Percentiles rank a stretch among this genome's conserved stretches.
These are phyloP conservation scores for Penicillium olsonii DNA, from an alignment of 2,329 filamentous ascomycete species.

Conservation along the genomic window DNA sequence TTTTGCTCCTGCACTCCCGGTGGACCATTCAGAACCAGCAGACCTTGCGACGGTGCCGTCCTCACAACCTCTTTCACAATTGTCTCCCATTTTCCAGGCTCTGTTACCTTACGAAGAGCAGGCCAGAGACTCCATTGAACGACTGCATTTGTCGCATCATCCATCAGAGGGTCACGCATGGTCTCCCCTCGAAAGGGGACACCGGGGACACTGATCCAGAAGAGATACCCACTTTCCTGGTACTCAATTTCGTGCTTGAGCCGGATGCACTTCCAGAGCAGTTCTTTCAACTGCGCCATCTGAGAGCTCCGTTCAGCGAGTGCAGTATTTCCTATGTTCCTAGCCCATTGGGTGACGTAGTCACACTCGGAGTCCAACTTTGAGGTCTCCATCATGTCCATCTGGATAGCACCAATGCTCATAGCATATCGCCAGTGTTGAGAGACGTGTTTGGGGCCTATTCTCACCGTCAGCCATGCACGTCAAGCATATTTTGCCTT, in stretches of 20 bases:
- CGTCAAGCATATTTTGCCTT: not conserved
- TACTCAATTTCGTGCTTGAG: slow-evolving; percentile 23
- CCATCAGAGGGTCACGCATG: slow-evolving; percentile 6
- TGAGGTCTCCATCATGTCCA: not conserved
- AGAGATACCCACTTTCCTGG: slow-evolving; percentile 16
- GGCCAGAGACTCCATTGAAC: slow-evolving; percentile 17
- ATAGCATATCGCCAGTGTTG: slow-evolving; percentile 24
- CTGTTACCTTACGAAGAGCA: not conserved
- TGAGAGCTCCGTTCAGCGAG: not conserved
- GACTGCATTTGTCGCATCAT: not conserved
- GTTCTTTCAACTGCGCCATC: slow-evolving; percentile 1
- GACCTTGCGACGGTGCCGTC: not conserved
- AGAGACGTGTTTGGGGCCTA: slow-evolving; percentile 14
- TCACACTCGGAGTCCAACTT: not conserved
- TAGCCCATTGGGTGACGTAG: not conserved
- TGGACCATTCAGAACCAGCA: not conserved
- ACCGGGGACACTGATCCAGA: slow-evolving; percentile 10
- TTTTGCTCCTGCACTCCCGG: too few species aligned
- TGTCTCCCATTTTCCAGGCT: not conserved
- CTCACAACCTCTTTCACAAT: slow-evolving; percentile 15
- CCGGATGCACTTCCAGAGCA: slow-evolving; percentile 14
- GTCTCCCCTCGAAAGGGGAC: not conserved
- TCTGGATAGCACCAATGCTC: slow-evolving; percentile 10
- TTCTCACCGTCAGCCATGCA: not conserved
- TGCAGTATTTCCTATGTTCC: slow-evolving; percentile 2